These are phyloP conservation scores for Teratosphaeria destructans DNA, from an alignment of 2,329 filamentous ascomycete genomes.

Conservation along the genomic window DNA sequence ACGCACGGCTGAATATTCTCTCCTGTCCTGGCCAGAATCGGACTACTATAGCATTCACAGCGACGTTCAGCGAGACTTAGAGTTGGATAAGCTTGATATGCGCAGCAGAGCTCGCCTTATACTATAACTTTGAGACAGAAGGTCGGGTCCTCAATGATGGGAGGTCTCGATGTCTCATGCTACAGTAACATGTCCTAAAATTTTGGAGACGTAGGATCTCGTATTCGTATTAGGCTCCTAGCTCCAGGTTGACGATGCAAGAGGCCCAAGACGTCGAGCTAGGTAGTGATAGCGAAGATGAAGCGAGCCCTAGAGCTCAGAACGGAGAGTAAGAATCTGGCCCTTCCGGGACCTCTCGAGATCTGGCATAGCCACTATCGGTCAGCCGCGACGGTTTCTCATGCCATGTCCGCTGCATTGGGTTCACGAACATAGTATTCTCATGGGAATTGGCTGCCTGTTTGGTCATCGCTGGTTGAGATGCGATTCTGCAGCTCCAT, in stretches of 20 bases:
- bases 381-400: neutral
- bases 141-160: neutral
- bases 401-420: neutral
- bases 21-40: neutral
- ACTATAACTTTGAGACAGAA: neutral
- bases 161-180: neutral
- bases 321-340: neutral
- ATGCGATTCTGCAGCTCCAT: no score
- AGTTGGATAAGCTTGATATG: neutral
- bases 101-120: neutral
- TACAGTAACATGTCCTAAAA: neutral
- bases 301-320: neutral
- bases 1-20: no score
- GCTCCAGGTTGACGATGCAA: neutral
- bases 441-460: neutral
- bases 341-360: neutral
- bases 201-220: neutral
- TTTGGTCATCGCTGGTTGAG: neutral
- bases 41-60: neutral
- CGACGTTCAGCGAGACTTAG: neutral
- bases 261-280: neutral
- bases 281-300: neutral
- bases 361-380: neutral
- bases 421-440: neutral
- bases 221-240: neutral